Percentiles rank a stretch among this genome's conserved stretches.
These are phyloP conservation scores for Xylariomycetidae sp. DNA, from an alignment of 2,329 filamentous ascomycete species.

Conservation along the genomic window DNA sequence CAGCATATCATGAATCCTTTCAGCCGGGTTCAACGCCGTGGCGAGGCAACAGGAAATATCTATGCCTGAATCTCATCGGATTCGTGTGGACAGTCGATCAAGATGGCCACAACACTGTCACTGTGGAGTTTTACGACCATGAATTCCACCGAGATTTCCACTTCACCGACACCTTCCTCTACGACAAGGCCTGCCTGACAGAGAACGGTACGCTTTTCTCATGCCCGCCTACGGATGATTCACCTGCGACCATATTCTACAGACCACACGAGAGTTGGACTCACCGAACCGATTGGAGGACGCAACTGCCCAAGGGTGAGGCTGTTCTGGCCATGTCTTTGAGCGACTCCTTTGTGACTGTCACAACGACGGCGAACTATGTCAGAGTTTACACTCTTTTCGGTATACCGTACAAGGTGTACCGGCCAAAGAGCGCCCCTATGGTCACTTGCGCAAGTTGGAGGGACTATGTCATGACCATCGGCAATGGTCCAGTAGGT, in stretches of 20 bases:
- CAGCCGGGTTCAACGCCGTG: slow-evolving; percentile 94
- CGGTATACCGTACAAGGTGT: slow-evolving; percentile 82
- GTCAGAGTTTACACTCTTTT: slow-evolving; percentile 91
- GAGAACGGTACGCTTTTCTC: slow-evolving; percentile 84
- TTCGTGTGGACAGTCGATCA: slow-evolving; percentile 98
- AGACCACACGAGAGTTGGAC: slow-evolving; percentile 97
- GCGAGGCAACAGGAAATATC: slow-evolving; percentile 88
- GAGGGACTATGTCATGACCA: slow-evolving; percentile 92
- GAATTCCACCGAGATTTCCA: slow-evolving; percentile 91
- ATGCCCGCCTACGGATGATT: slow-evolving; percentile 63
- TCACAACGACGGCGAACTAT: slow-evolving; percentile 81
- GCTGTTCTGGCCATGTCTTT: slow-evolving; percentile 82
- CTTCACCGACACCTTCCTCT: slow-evolving; percentile 92
- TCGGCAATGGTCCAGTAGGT: slow-evolving; percentile 85
- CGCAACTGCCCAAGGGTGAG: slow-evolving; percentile 81
- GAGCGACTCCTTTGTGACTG: slow-evolving; percentile 85
- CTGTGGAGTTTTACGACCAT: slow-evolving; percentile 95
- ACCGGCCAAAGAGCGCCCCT: slow-evolving; percentile 84
- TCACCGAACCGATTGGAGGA: slow-evolving; percentile 83
- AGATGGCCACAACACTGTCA: slow-evolving; percentile 87
- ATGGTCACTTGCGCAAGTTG: slow-evolving; percentile 91
- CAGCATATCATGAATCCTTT: slow-evolving; percentile 76
- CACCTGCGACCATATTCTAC: slow-evolving; percentile 84
- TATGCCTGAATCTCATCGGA: slow-evolving; percentile 88
- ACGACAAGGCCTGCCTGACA: slow-evolving; percentile 91